These are phyloP conservation scores for Kwoniella bestiolae DNA, from an alignment of 768 basidiomycete species.

Conservation along the genomic window DNA sequence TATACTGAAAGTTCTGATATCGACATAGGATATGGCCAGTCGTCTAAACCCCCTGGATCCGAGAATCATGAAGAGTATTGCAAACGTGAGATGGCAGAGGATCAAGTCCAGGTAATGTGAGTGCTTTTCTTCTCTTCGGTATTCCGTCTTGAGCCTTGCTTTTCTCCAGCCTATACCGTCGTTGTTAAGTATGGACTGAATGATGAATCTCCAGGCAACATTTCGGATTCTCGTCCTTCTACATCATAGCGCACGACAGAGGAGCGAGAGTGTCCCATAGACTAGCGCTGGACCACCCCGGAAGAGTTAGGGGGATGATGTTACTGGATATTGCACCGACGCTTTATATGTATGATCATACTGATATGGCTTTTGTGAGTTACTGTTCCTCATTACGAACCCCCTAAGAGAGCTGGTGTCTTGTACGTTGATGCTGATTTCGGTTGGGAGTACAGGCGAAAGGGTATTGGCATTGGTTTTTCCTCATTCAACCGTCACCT, in stretches of 20 bases:
- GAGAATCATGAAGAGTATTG: constrained; percentile 49
- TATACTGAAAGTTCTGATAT: too few species aligned
- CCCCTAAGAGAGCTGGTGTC: too few species aligned
- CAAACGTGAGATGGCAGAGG: constrained; percentile 54
- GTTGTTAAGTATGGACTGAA: too few species aligned
- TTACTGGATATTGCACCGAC: constrained; percentile 56
- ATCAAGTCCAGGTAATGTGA: constrained; percentile 51
- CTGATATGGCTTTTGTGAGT: constrained; percentile 42
- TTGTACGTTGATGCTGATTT: too few species aligned
- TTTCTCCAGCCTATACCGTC: too few species aligned
- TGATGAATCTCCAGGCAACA: constrained; percentile 43
- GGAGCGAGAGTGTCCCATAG: constrained; percentile 55
- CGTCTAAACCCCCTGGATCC: constrained; percentile 42
- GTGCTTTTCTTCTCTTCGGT: too few species aligned
- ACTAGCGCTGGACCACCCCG: constrained; percentile 48
- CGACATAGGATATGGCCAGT: constrained; percentile 43
- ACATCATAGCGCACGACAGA: constrained; percentile 51
- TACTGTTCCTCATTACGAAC: too few species aligned
- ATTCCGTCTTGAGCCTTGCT: too few species aligned
- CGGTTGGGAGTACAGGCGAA: constrained; percentile 40
- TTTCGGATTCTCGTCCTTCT: constrained; percentile 42
- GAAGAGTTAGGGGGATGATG: constrained; percentile 41
- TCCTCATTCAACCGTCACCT: constrained; percentile 40
- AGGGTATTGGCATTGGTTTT: constrained; percentile 54
- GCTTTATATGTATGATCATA: constrained; percentile 44